Evolutionary conservation across 805 yeast genomes (phyloP).

Genomic region (Saitoella complicata): DNA sequence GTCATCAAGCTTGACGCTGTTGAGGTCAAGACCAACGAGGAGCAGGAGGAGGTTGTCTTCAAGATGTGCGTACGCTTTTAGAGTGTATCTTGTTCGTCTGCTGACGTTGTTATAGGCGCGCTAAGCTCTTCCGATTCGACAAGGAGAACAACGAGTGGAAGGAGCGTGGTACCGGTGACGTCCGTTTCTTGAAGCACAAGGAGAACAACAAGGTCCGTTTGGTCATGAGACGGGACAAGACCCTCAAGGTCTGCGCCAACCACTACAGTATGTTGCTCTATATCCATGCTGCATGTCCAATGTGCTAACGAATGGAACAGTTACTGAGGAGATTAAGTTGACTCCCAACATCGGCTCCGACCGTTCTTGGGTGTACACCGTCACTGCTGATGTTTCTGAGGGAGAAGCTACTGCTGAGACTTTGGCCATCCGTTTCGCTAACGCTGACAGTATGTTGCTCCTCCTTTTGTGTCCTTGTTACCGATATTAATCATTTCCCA

Average conservation of each 20-base stretch:
- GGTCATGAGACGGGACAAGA: conserved; percentile 98
- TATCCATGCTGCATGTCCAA: neutral
- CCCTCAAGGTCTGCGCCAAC: conserved; percentile 94
- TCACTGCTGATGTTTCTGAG: conserved; percentile 86
- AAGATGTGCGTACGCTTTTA: conserved; percentile 37
- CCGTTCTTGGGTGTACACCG: conserved; percentile 95
- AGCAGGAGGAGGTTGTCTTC: conserved; percentile 63
- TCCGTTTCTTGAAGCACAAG: conserved; percentile 85
- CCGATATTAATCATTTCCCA: conserved; percentile 27
- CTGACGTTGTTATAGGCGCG: conserved; percentile 32
- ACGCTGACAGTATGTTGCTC: conserved; percentile 22
- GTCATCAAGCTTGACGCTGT: conserved; percentile 88
- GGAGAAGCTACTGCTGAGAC: conserved; percentile 94
- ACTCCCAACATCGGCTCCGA: conserved; percentile 92
- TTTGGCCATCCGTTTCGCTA: conserved; percentile 78
- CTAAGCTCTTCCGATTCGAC: conserved; percentile 79
- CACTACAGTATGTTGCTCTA: conserved; percentile 43
- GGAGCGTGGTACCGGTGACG: conserved; percentile 98
- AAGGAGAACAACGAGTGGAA: conserved; percentile 67
- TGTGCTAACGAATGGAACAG: conserved; percentile 3
- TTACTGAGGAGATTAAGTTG: conserved; percentile 25
- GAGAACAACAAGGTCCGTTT: conserved; percentile 67
- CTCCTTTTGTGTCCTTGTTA: neutral
- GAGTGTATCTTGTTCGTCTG: neutral
- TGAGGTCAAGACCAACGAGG: conserved; percentile 91